phyloP scores from a whole-genome alignment of 495 filamentous ascomycete species.

The Aspergillus taichungensis region DNA sequence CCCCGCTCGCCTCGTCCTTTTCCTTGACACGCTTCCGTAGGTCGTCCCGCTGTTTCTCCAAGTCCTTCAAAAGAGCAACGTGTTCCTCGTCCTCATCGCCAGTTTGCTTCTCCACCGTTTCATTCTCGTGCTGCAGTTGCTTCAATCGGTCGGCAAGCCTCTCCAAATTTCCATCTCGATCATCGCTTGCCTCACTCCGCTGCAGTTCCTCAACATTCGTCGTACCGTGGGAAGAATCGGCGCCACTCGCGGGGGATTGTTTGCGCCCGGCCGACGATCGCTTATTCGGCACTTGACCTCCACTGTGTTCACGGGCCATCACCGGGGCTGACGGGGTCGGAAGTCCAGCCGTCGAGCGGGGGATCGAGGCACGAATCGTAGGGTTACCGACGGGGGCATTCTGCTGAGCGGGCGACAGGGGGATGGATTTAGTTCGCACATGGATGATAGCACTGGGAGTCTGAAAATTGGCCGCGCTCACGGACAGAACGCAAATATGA shows the following conservation, averaged over 20 bases:
- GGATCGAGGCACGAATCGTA: conserved; percentile 36
- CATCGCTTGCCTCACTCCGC: conserved; percentile 21
- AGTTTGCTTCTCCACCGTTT: conserved; percentile 57
- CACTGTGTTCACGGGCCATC: conserved; percentile 56
- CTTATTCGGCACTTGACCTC: conserved; percentile 46
- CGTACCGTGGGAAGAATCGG: conserved; percentile 32
- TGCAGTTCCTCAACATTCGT: conserved; percentile 25
- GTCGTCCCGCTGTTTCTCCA: conserved; percentile 60
- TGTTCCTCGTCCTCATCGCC: conserved; percentile 66
- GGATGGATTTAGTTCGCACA: conserved; percentile 57
- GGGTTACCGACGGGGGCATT: conserved; percentile 34
- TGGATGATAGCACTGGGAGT: conserved; percentile 79
- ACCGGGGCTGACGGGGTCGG: conserved; percentile 42
- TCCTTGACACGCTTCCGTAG: conserved; percentile 69
- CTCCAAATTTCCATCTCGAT: conserved; percentile 38
- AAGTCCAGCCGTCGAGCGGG: conserved; percentile 43
- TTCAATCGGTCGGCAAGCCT: conserved; percentile 65
- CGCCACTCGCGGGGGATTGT: conserved; percentile 58
- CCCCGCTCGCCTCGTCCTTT: conserved; percentile 76
- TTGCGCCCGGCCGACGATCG: conserved; percentile 64
- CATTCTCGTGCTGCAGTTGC: conserved; percentile 61
- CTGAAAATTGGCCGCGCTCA: conserved; percentile 84
- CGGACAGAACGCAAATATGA: conserved; percentile 81
- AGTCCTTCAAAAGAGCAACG: conserved; percentile 47
- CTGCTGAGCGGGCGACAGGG: conserved; percentile 44